Base-by-base conservation (phyloP, 495 filamentous ascomycete genomes). In the Aspergillus ellipticus region DNA sequence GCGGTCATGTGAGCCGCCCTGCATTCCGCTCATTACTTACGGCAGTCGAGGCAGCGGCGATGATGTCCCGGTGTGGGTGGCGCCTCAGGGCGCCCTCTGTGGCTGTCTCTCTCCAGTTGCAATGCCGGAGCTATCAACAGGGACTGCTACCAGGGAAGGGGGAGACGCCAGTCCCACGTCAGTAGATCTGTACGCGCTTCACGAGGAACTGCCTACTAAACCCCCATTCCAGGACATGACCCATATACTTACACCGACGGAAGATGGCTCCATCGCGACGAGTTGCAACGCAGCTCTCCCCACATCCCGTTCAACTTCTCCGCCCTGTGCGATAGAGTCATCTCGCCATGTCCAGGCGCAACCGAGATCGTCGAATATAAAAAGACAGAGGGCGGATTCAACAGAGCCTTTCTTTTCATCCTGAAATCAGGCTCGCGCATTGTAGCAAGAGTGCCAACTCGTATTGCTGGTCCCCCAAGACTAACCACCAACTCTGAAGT, bases 401-500 rank as follows among this genome's bases (percentile, higher is more conserved):
- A 75, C 51, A 64, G 64, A 60, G 73, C 72, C 41, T 75, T 75
- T 47, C 46, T 77, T 37, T 66, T 78, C 43, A 70, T 62, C 26
- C 58, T 67, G 56, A 61, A 77, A 51, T 70, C 66, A 46, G 67
- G 55, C 22, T 51, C 45, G 54, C 51, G 67, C 28, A 43, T 77
- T 49, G 69, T 75, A 1, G 74, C 74, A 50, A 73, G 65, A 59
- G 22, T 79, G 33, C 73, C 75, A 20, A 68, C 68, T 29, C n/a
- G 21, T 17, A 60, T 76, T 57, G 67, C 68, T 54, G 73, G 74
- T 17, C 72, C 73, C 10, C 37, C 65, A 24, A 64, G 54, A 53
- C 56, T 75, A 22, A 67, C 72, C 1, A 77, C 73, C 11, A 66
- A 68, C 47, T 78, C 76, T 7, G 74, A 78, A 64, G 75, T 78